Evolutionary conservation across 257 asterid species (phyloP).

Genomic region (Nicotiana sylvestris): DNA sequence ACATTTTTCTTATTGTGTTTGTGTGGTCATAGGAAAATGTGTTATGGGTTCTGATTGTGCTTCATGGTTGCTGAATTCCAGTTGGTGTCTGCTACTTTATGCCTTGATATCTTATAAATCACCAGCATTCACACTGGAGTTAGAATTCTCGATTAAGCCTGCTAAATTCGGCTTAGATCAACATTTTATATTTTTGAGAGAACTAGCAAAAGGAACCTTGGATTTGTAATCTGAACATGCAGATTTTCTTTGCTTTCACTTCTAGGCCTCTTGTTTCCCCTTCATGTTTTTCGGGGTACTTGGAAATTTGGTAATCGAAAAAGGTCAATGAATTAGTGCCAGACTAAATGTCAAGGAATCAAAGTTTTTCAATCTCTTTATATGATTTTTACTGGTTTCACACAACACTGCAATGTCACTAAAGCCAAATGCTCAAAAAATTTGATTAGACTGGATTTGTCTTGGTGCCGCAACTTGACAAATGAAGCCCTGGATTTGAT

Average conservation of each 20-base stretch:
- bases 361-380: background rate
- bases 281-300: background rate
- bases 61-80: background rate
- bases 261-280: background rate
- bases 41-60: background rate
- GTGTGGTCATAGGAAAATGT: background rate
- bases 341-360: background rate
- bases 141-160: background rate
- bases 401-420: slow-evolving; percentile 70
- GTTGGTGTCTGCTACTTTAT: background rate
- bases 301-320: background rate
- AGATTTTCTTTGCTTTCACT: background rate
- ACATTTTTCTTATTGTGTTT: background rate
- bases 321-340: background rate
- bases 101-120: background rate
- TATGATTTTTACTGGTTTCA: slow-evolving; percentile 52
- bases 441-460: slow-evolving; percentile 59
- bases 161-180: background rate
- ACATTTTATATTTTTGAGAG: background rate
- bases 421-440: slow-evolving; percentile 47
- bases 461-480: slow-evolving; percentile 81
- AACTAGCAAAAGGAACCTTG: background rate
- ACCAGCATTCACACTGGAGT: background rate
- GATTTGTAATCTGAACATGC: background rate
- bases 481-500: slow-evolving; percentile 87